Conservation (phyloP, 2,329 filamentous ascomycete genomes). For the Sarocladium strictum region DNA sequence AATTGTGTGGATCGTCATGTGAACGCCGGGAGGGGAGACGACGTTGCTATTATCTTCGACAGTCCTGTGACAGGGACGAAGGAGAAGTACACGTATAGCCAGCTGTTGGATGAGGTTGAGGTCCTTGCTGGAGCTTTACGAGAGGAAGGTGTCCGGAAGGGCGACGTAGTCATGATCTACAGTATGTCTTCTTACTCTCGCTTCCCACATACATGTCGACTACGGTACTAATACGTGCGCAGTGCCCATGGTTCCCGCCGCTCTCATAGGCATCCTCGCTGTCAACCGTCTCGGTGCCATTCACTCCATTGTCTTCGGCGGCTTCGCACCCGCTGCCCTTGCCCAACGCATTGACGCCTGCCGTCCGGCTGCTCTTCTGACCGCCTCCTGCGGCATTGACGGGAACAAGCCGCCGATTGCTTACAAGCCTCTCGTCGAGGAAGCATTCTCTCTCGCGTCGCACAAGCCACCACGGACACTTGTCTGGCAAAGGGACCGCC, state of each 20-base stretch:
- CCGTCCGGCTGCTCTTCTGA: constrained; percentile 69
- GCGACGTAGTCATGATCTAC: constrained; percentile 86
- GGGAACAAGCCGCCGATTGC: constrained; percentile 71
- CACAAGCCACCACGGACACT: constrained; percentile 70
- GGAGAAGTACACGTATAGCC: constrained; percentile 65
- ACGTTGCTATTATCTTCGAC: constrained; percentile 78
- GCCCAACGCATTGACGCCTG: constrained; percentile 86
- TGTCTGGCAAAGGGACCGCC: constrained; percentile 77
- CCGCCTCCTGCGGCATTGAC: constrained; percentile 88
- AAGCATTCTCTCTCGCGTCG: constrained; percentile 59
- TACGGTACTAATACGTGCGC: background rate
- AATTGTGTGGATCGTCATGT: constrained; percentile 91
- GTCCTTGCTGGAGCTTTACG: constrained; percentile 73
- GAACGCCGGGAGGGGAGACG: constrained; percentile 65
- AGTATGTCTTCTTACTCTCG: constrained; percentile 48
- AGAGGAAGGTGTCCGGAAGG: constrained; percentile 74
- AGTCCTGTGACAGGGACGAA: constrained; percentile 74
- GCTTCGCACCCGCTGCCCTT: constrained; percentile 75
- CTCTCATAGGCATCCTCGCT: constrained; percentile 80
- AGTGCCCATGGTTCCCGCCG: constrained; percentile 95
- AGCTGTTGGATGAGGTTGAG: constrained; percentile 75
- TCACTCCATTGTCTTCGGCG: constrained; percentile 89
- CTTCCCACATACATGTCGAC: background rate
- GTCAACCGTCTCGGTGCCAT: constrained; percentile 77
- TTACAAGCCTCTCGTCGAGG: constrained; percentile 74